phyloP scores from a whole-genome alignment of 495 filamentous ascomycete genomes.

The Ramalina peruviana region DNA sequence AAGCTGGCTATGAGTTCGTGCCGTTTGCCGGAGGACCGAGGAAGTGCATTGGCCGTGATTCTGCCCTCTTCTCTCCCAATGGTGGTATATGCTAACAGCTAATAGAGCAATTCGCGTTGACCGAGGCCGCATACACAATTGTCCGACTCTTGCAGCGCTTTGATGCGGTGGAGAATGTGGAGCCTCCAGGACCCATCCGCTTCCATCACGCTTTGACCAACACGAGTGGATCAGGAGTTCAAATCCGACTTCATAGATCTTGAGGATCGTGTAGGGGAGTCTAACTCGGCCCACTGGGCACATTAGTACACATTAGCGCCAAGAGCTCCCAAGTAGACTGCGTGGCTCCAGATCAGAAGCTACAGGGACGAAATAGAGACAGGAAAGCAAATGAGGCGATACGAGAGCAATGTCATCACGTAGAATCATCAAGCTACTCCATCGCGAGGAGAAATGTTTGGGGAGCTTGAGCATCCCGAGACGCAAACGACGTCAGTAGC shows the following conservation, averaged over 20 bases:
- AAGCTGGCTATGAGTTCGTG: constrained; percentile 36
- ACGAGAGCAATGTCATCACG: no score
- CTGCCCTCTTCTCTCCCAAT: no score
- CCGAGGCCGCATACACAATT: constrained; percentile 32
- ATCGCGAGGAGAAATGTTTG: no score
- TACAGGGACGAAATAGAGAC: no score
- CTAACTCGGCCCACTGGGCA: not conserved
- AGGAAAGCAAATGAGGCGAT: no score
- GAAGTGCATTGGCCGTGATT: constrained; percentile 26
- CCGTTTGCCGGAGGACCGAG: constrained; percentile 45
- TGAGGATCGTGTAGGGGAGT: not conserved
- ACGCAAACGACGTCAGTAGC: no score
- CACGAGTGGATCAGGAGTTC: constrained; percentile 27
- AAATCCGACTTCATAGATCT: constrained; percentile 20
- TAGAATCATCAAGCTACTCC: no score
- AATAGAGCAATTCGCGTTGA: constrained; percentile 34
- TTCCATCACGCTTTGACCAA: constrained; percentile 32
- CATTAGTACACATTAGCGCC: no score
- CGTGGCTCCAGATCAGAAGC: no score
- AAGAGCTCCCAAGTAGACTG: no score
- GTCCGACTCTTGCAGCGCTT: constrained; percentile 44
- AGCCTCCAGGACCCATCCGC: constrained; percentile 14
- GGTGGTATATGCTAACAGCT: not conserved
- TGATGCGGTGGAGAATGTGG: constrained; percentile 27
- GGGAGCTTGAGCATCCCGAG: no score